Evolutionary conservation across 108 stramenopile species (phyloP).

Genomic region (Bacterosira constricta): DNA sequence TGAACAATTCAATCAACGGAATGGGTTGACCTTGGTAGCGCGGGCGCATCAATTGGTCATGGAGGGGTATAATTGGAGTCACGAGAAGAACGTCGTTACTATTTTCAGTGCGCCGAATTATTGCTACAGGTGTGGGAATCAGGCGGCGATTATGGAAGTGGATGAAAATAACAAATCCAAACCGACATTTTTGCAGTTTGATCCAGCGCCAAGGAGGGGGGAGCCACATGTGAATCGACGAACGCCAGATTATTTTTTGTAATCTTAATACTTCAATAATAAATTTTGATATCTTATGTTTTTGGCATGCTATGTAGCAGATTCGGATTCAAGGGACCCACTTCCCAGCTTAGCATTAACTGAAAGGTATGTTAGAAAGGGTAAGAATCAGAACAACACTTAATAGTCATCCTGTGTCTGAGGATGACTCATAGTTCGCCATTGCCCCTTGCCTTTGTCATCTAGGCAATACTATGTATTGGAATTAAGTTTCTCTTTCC

Average conservation of each 20-base stretch:
- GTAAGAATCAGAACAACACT: too few relatives aligned
- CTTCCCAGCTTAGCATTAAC: too few relatives aligned
- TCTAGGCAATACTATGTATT: too few relatives aligned
- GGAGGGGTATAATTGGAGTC: constrained; percentile 98
- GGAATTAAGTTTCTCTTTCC: too few relatives aligned
- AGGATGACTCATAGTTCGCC: too few relatives aligned
- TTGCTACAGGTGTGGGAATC: constrained; percentile 99
- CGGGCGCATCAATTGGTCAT: constrained; percentile 95
- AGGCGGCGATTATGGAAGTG: constrained; percentile 99
- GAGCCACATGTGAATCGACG: constrained; percentile 93
- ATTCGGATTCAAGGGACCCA: too few relatives aligned
- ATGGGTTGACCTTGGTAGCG: constrained; percentile 84
- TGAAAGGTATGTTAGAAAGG: too few relatives aligned
- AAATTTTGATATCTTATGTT: too few relatives aligned
- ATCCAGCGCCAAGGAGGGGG: constrained; percentile 97
- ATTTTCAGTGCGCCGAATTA: constrained; percentile 99
- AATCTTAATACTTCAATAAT: constrained; percentile 21
- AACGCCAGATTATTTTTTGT: constrained; percentile 97
- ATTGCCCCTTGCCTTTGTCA: too few relatives aligned
- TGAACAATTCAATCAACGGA: constrained; percentile 88
- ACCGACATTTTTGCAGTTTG: constrained; percentile 90
- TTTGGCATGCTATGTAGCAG: too few relatives aligned
- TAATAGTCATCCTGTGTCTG: too few relatives aligned
- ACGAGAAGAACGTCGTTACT: constrained; percentile 94
- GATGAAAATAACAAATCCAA: constrained; percentile 83